A percentile compares a stretch with the other conserved stretches of the same genome.
Evolutionary conservation across 2,329 filamentous ascomycete species (phyloP).

Genomic region (Colletotrichum eleusines): DNA sequence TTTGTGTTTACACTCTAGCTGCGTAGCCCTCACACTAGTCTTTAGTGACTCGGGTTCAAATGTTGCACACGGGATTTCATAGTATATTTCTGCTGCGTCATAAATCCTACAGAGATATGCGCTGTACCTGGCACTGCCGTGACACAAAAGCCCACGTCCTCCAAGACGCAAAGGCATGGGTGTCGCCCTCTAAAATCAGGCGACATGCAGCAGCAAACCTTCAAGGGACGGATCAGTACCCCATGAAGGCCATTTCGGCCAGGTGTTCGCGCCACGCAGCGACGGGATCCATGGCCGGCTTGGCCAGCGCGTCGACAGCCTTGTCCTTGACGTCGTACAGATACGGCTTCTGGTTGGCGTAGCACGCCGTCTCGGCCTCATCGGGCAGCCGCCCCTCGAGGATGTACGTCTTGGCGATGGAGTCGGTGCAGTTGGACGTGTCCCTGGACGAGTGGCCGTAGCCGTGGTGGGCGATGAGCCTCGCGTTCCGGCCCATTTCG

Average conservation of each 20-base stretch:
- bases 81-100: no score
- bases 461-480: constrained; percentile 62
- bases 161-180: background rate
- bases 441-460: constrained; percentile 63
- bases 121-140: background rate
- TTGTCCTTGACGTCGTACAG: constrained; percentile 51
- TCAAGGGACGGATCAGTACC: background rate
- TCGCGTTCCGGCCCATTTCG: constrained; percentile 63
- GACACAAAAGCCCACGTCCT: background rate
- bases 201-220: background rate
- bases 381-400: constrained; percentile 56
- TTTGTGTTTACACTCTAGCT: background rate
- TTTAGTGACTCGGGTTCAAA: background rate
- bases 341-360: constrained; percentile 62
- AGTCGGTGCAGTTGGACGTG: constrained; percentile 59
- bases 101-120: no score
- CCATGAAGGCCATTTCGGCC: background rate
- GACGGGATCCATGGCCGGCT: constrained; percentile 15
- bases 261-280: constrained; percentile 23
- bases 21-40: background rate
- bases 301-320: background rate
- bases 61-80: no score
- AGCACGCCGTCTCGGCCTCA: constrained; percentile 59
- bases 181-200: background rate
- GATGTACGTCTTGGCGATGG: constrained; percentile 55